phyloP scores from a whole-genome alignment of 2,329 filamentous ascomycete species.

The Aureobasidium sp. region DNA sequence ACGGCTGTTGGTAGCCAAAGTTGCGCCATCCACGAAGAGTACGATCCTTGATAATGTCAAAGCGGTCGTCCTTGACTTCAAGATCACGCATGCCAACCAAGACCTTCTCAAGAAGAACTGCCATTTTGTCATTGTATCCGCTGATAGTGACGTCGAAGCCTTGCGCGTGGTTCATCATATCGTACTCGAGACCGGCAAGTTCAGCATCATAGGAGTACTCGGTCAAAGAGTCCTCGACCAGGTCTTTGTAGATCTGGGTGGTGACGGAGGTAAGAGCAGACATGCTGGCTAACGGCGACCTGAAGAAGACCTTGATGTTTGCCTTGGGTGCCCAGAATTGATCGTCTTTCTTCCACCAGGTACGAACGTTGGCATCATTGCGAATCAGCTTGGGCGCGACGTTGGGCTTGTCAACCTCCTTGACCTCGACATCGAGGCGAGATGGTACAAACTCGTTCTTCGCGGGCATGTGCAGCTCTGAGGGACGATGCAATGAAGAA shows the following conservation, averaged over 20 bases:
- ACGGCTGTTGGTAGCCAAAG: conserved; percentile 81
- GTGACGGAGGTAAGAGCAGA: conserved; percentile 75
- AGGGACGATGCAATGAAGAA: conserved; percentile 52
- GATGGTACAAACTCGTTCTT: conserved; percentile 95
- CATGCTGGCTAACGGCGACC: conserved; percentile 70
- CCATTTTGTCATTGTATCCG: conserved; percentile 95
- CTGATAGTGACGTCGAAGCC: conserved; percentile 73
- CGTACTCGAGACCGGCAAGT: conserved; percentile 80
- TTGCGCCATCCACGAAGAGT: conserved; percentile 72
- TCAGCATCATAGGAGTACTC: conserved; percentile 97
- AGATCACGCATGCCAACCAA: conserved; percentile 76
- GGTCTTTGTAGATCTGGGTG: conserved; percentile 70
- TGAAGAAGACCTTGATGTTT: conserved; percentile 72
- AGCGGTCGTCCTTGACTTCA: conserved; percentile 77
- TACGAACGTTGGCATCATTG: conserved; percentile 70
- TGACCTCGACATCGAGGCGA: conserved; percentile 89
- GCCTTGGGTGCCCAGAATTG: conserved; percentile 97
- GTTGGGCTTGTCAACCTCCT: conserved; percentile 69
- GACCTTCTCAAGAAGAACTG: conserved; percentile 84
- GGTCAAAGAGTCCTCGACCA: conserved; percentile 80
- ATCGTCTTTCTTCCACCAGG: conserved; percentile 98
- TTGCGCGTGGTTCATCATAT: conserved; percentile 62
- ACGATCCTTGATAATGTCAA: conserved; percentile 85
- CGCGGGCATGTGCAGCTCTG: conserved; percentile 77
- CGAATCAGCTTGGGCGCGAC: conserved; percentile 74